Evolutionary conservation across 768 basidiomycete genomes (phyloP).

Genomic region (Phaffia tasmanica): DNA sequence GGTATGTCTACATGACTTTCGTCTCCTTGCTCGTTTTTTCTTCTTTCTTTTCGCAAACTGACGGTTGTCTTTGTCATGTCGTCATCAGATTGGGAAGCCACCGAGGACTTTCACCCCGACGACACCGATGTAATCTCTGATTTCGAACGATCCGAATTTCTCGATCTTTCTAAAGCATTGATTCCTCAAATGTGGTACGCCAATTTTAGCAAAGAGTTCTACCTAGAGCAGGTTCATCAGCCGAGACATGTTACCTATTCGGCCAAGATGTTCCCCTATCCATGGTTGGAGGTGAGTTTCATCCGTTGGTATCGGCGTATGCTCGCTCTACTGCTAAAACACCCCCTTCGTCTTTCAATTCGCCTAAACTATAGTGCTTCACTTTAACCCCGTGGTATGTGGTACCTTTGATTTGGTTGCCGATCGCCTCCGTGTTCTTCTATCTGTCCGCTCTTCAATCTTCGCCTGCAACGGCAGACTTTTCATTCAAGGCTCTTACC

Average conservation of each 20-base stretch:
- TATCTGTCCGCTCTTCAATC: constrained; percentile 65
- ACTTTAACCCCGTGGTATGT: constrained; percentile 89
- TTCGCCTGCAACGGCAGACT: constrained; percentile 37
- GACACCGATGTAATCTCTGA: constrained; percentile 71
- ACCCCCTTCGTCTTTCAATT: background rate
- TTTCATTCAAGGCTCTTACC: constrained; percentile 29
- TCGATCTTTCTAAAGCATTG: constrained; percentile 78
- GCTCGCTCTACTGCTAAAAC: constrained; percentile 1
- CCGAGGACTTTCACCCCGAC: constrained; percentile 51
- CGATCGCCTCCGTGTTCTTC: constrained; percentile 69
- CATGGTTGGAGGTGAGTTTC: constrained; percentile 62
- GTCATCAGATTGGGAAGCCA: constrained; percentile 21
- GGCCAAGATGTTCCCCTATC: constrained; percentile 60
- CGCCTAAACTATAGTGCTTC: constrained; percentile 46
- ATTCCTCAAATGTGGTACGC: constrained; percentile 75
- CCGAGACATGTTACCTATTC: constrained; percentile 74
- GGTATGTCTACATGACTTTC: too few relatives aligned
- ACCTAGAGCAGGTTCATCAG: constrained; percentile 92
- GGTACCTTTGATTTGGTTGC: constrained; percentile 81
- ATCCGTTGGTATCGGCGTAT: constrained; percentile 8
- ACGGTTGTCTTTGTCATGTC: background rate
- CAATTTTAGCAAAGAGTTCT: constrained; percentile 88
- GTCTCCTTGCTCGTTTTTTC: constrained; percentile 31
- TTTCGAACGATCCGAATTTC: constrained; percentile 77
- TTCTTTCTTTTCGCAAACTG: background rate